A percentile compares a stretch with the other conserved stretches of the same genome.
Conservation (phyloP, 2,329 filamentous ascomycete species). For the Arthrobotrys musiformis region DNA sequence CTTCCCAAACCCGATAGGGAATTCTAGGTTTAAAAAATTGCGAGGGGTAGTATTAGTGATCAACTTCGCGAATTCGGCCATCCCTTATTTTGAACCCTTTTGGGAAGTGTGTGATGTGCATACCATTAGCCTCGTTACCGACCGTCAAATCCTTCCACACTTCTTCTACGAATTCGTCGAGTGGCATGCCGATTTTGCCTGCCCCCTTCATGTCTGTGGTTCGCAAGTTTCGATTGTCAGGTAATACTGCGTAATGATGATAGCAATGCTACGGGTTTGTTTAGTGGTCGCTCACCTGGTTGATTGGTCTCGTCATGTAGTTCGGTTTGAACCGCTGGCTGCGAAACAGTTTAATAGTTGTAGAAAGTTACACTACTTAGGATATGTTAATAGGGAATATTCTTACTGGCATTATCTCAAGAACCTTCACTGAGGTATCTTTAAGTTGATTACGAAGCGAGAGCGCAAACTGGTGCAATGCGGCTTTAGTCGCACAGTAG, state of each 20-base stretch:
- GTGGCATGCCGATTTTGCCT: constrained; percentile 66
- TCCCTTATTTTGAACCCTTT: not conserved
- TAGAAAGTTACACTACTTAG: not conserved
- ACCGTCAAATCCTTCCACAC: constrained; percentile 64
- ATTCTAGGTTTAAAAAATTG: constrained; percentile 21
- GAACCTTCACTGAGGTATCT: constrained; percentile 62
- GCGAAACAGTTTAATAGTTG: not conserved
- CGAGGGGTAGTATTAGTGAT: not conserved
- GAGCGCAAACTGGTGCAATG: constrained; percentile 66
- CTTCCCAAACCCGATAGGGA: constrained; percentile 40
- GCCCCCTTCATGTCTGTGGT: constrained; percentile 63
- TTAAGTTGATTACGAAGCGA: constrained; percentile 65
- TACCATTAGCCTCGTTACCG: constrained; percentile 64
- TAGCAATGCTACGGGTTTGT: not conserved
- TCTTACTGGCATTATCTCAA: constrained; percentile 66
- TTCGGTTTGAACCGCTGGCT: constrained; percentile 61
- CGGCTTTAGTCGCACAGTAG: constrained; percentile 69
- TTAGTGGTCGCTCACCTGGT: constrained; percentile 57
- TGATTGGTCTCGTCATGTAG: constrained; percentile 65
- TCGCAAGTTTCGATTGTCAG: not conserved
- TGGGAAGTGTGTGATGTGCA: not conserved
- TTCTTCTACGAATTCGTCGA: constrained; percentile 65
- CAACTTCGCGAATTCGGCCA: no score
- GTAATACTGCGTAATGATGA: not conserved
- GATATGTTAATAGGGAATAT: not conserved